These are phyloP conservation scores for Diaporthe citrichinensis DNA, from an alignment of 2,329 filamentous ascomycete genomes.

Conservation along the genomic window DNA sequence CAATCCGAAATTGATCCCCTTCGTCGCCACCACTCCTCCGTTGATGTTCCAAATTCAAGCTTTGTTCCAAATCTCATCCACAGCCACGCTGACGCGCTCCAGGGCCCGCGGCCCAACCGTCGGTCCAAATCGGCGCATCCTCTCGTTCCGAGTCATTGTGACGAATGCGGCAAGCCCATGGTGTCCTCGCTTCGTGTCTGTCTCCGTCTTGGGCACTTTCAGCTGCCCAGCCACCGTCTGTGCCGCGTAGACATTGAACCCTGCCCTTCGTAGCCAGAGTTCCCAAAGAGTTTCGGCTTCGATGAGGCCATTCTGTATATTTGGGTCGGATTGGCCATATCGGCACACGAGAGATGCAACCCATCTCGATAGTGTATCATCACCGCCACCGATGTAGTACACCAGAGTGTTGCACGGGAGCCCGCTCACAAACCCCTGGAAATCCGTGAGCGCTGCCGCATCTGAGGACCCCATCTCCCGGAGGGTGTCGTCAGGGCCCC, in stretches of 20 bases:
- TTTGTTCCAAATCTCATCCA: conserved; percentile 67
- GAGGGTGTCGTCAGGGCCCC: conserved; percentile 57
- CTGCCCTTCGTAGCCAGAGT: conserved; percentile 73
- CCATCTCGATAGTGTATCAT: conserved; percentile 68
- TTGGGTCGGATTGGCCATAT: conserved; percentile 51
- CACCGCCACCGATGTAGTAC: conserved; percentile 65
- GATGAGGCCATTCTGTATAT: conserved; percentile 53
- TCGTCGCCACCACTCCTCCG: conserved; percentile 55
- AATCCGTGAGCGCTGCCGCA: conserved; percentile 60
- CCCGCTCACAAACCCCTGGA: conserved; percentile 63
- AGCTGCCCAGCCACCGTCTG: conserved; percentile 71
- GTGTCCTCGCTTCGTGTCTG: conserved; percentile 39
- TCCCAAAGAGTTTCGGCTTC: conserved; percentile 78
- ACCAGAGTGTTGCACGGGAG: conserved; percentile 57
- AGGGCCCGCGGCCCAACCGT: conserved; percentile 70
- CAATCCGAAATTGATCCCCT: not conserved
- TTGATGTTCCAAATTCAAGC: conserved; percentile 64
- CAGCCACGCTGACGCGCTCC: conserved; percentile 60
- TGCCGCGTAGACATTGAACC: conserved; percentile 80
- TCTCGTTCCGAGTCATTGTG: conserved; percentile 65
- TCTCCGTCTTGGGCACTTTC: conserved; percentile 50
- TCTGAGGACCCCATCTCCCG: conserved; percentile 58
- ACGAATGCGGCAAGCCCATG: conserved; percentile 69
- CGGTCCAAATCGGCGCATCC: conserved; percentile 63
- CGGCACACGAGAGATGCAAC: conserved; percentile 66